phyloP scores from a whole-genome alignment of 805 yeast genomes.

The Saccharomycopsis amapae region DNA sequence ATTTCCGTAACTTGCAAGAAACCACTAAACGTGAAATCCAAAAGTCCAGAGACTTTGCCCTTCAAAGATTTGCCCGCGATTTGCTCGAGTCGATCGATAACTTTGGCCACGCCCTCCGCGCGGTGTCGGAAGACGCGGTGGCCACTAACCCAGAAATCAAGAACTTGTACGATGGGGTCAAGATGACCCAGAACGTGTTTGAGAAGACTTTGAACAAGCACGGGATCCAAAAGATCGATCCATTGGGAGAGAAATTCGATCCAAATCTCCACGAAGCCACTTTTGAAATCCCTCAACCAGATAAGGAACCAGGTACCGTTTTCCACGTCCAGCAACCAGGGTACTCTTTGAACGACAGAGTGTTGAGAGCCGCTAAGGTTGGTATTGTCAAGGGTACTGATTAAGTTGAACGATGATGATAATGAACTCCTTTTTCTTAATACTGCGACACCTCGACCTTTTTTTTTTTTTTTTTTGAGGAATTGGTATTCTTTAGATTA shows the following conservation, averaged over 20 bases:
- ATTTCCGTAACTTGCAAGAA: slow-evolving; percentile 87
- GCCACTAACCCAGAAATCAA: slow-evolving; percentile 56
- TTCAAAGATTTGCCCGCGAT: slow-evolving; percentile 88
- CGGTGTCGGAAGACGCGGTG: slow-evolving; percentile 59
- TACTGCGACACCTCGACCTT: neutral
- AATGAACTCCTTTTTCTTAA: neutral
- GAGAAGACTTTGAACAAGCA: slow-evolving; percentile 76
- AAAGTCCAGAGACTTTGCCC: slow-evolving; percentile 83
- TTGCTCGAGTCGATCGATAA: slow-evolving; percentile 85
- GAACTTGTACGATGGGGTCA: slow-evolving; percentile 79
- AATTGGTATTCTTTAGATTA: neutral
- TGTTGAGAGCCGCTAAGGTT: slow-evolving; percentile 91
- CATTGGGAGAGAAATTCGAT: slow-evolving; percentile 78
- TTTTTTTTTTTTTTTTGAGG: neutral
- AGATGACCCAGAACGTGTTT: slow-evolving; percentile 81
- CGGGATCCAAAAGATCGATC: slow-evolving; percentile 76
- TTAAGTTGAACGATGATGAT: neutral
- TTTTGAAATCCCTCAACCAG: slow-evolving; percentile 80
- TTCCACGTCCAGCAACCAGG: slow-evolving; percentile 92
- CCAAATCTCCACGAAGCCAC: slow-evolving; percentile 92
- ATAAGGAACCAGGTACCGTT: slow-evolving; percentile 85
- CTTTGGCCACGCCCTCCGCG: slow-evolving; percentile 75
- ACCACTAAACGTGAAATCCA: slow-evolving; percentile 81
- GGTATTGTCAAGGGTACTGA: slow-evolving; percentile 67
- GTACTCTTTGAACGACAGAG: slow-evolving; percentile 77